Evolutionary conservation across 345 rosid genomes (phyloP).

Genomic region (Mercurialis annua): DNA sequence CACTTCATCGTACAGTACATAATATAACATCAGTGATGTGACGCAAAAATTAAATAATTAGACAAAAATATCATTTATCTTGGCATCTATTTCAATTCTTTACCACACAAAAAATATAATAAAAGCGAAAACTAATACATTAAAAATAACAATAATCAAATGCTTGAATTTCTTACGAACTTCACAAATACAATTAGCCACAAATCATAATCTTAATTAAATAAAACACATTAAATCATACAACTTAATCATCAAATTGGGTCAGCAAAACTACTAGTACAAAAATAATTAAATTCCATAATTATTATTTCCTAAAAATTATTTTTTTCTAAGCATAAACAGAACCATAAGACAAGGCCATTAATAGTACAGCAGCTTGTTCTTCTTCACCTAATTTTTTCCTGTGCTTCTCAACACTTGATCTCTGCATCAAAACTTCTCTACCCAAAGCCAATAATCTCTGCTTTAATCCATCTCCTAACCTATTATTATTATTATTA

Average conservation of each 20-base stretch:
- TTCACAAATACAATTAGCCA: constrained; percentile 15
- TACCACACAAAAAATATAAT: not conserved
- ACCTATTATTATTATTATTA: constrained; percentile 9
- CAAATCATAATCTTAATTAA: no score
- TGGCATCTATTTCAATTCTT: not conserved
- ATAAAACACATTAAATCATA: not conserved
- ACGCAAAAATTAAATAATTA: no score
- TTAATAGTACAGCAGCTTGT: constrained; percentile 82
- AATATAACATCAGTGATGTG: no score
- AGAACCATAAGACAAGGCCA: constrained; percentile 84
- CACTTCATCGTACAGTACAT: not conserved
- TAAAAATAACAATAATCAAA: not conserved
- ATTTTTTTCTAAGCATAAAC: constrained; percentile 45
- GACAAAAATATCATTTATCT: no score
- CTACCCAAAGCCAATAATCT: constrained; percentile 58
- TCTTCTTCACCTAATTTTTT: constrained; percentile 79
- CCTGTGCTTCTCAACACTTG: constrained; percentile 50
- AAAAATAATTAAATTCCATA: not conserved
- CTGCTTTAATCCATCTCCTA: constrained; percentile 61
- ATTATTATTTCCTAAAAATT: constrained; percentile 7
- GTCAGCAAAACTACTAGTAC: constrained; percentile 10
- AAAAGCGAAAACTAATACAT: no score
- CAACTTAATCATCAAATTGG: not conserved
- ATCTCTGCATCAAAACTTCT: constrained; percentile 48
- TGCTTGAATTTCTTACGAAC: not conserved